These are phyloP conservation scores for Microdochium trichocladiopsis DNA, from an alignment of 2,329 filamentous ascomycete species.

Conservation along the genomic window DNA sequence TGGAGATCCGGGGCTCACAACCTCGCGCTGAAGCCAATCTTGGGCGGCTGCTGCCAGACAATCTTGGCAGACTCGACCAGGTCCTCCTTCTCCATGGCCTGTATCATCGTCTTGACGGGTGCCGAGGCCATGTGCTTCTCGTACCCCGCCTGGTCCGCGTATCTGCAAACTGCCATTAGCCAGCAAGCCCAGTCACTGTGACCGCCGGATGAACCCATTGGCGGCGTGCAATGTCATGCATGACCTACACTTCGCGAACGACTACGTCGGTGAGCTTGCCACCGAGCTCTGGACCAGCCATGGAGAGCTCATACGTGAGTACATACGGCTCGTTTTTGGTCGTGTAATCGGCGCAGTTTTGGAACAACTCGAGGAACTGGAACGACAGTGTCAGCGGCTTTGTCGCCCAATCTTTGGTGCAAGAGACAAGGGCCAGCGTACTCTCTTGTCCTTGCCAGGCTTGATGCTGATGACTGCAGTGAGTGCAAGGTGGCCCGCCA, in stretches of 20 bases:
- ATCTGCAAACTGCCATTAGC: slow-evolving; percentile 6
- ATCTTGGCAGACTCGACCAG: neutral
- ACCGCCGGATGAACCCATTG: neutral
- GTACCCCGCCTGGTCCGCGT: slow-evolving; percentile 13
- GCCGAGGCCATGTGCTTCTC: slow-evolving; percentile 11
- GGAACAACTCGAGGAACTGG: slow-evolving; percentile 15
- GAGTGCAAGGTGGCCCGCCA: slow-evolving; percentile 11
- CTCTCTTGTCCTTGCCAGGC: slow-evolving; percentile 13
- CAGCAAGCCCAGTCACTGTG: neutral
- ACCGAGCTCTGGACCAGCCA: slow-evolving; percentile 10
- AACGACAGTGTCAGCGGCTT: neutral
- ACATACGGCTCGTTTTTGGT: slow-evolving; percentile 13
- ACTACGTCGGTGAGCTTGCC: slow-evolving; percentile 14
- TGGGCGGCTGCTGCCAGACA: neutral
- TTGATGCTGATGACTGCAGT: slow-evolving; percentile 18
- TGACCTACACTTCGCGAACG: slow-evolving; percentile 15
- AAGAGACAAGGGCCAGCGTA: slow-evolving; percentile 2
- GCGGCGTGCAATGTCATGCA: no score
- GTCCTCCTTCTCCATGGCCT: neutral
- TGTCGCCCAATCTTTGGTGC: neutral
- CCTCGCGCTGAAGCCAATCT: neutral
- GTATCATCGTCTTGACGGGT: slow-evolving; percentile 5
- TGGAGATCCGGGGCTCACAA: no score
- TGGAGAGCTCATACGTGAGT: slow-evolving; percentile 17
- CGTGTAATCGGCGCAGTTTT: slow-evolving; percentile 12